phyloP scores from a whole-genome alignment of 306 rosid genomes.

The Glycine tomentella region DNA sequence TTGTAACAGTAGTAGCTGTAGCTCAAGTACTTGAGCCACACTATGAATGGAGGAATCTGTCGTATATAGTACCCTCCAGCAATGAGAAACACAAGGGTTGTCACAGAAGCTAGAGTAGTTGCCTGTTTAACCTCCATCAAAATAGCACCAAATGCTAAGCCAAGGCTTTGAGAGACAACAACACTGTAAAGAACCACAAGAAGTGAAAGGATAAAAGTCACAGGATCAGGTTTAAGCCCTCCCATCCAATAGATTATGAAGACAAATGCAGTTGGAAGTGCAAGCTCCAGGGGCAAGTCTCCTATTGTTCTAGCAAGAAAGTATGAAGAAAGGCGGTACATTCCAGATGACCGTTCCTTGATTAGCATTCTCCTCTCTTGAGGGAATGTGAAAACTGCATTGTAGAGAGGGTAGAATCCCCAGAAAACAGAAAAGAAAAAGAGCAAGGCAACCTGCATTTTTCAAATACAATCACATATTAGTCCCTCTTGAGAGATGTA shows the following conservation, averaged over 20 bases:
- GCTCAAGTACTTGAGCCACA: constrained; percentile 95
- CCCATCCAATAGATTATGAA: constrained; percentile 97
- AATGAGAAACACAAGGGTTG: constrained; percentile 93
- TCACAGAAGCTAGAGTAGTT: constrained; percentile 93
- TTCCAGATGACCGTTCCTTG: constrained; percentile 90
- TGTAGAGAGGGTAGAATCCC: constrained; percentile 99
- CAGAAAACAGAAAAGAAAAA: constrained; percentile 99
- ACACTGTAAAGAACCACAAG: constrained; percentile 90
- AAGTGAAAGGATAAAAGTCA: constrained; percentile 83
- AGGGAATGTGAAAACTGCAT: constrained; percentile 99
- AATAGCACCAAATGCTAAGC: constrained; percentile 92
- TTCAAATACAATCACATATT: constrained; percentile 32
- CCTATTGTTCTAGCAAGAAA: constrained; percentile 90
- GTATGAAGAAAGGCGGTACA: constrained; percentile 92
- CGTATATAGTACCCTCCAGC: constrained; percentile 97
- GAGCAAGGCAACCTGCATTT: constrained; percentile 80
- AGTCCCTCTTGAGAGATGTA: constrained; percentile 30
- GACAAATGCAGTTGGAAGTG: constrained; percentile 95
- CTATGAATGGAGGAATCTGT: constrained; percentile 90
- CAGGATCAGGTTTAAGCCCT: constrained; percentile 83
- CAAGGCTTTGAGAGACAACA: constrained; percentile 93
- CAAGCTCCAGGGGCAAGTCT: constrained; percentile 91
- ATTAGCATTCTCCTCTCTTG: constrained; percentile 92
- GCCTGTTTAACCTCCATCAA: constrained; percentile 96
- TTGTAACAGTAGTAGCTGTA: constrained; percentile 97